Conservation (phyloP, 495 filamentous ascomycete genomes). For the Poronia punctata region DNA sequence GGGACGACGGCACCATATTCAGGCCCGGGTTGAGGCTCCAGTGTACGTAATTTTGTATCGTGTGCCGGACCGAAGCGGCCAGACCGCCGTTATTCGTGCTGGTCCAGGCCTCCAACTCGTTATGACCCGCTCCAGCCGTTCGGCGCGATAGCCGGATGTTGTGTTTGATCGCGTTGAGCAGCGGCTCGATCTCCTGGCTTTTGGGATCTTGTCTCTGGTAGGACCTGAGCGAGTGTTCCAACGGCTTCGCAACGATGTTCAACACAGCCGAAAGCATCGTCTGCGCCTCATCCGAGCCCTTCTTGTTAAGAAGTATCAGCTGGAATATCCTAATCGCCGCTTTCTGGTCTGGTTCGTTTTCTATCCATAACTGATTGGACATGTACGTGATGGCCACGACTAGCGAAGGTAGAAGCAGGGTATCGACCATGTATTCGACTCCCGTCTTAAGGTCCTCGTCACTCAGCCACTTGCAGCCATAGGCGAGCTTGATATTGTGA, state of each 20-base stretch:
- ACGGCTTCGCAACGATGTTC: conserved; percentile 67
- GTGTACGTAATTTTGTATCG: conserved; percentile 59
- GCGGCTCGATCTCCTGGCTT: conserved; percentile 62
- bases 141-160: conserved; percentile 59
- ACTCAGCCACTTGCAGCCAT: conserved; percentile 59
- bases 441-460: conserved; percentile 81
- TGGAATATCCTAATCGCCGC: conserved; percentile 69
- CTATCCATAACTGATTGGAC: conserved; percentile 71
- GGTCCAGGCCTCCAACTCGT: conserved; percentile 73
- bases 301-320: conserved; percentile 65
- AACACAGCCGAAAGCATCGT: conserved; percentile 78
- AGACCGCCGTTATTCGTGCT: conserved; percentile 54
- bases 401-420: conserved; percentile 82
- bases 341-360: conserved; percentile 30
- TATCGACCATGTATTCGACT: conserved; percentile 84
- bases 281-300: conserved; percentile 72
- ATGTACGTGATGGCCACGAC: conserved; percentile 77
- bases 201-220: conserved; percentile 63
- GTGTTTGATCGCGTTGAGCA: conserved; percentile 62
- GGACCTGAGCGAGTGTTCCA: conserved; percentile 68
- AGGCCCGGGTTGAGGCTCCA: conserved; percentile 65
- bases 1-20: conserved; percentile 61
- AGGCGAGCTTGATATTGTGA: conserved; percentile 73
- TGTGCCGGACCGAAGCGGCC: conserved; percentile 52
- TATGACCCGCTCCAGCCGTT: conserved; percentile 56